Evolutionary conservation across 768 basidiomycete species (phyloP), one percentile per base, ranked within the genome.

Genomic region (Suillus subluteus): DNA sequence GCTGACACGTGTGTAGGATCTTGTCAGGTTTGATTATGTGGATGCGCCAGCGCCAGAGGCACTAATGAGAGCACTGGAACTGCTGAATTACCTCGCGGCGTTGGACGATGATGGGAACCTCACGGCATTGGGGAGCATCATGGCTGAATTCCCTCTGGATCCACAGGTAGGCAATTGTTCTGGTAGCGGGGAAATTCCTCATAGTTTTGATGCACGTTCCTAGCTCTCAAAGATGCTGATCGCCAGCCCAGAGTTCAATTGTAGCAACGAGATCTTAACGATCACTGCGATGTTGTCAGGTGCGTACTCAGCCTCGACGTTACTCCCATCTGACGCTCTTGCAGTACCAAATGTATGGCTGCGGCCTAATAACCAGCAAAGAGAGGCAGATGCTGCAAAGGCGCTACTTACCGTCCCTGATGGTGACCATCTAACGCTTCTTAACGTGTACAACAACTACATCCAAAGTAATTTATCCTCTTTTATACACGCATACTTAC

Each of bases 141-240:
- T 99, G 97, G 97, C 97, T 0, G 96, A 98, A 72, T 98, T 99
- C 82, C 97, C 96, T 13, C 85, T 99, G n/a, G 97, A 99, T 77
- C 97, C 97, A 52, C 96, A 96, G 83, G 92, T 92, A 70, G 46
- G 83, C 66, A 11, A n/a, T 1, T 32, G 4, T 0, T 1, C 9
- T 54, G 26, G 6, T 1, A 18, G 54, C 6, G n/a, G 11, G 3
- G n/a, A 0, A 8, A 12, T 21, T 6, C 9, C 21, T 48, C n/a
- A 12, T 11, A 1, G 2, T 6, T 67, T 7, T 54, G 26, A 77
- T 9, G 5, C 35, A 30, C 18, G 9, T 1, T 13, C 54, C 18
- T 43, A 76, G 90, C 83, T 98, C 71, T 88, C 97, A 32, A 98
- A 98, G 78, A 90, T 97, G 87, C 86, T 99, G 59, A 95, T 98